A percentile compares a stretch with the other conserved stretches of the same genome.
These are phyloP conservation scores for Serendipita sp. DNA, from an alignment of 768 basidiomycete genomes.

Conservation along the genomic window DNA sequence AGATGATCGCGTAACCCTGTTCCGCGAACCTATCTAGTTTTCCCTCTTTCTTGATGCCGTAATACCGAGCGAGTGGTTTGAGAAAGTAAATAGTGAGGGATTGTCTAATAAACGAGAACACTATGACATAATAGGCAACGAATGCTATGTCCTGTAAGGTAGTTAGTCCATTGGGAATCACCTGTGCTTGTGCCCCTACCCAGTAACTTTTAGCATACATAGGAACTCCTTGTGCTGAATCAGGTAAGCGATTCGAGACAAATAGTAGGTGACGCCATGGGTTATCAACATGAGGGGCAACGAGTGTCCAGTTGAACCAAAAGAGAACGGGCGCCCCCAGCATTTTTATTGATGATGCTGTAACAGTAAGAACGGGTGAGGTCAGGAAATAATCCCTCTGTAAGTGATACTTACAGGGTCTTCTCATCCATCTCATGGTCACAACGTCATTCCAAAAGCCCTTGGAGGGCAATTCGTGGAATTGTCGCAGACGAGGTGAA, in stretches of 20 bases:
- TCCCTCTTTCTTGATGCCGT: conserved; percentile 45
- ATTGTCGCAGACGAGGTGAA: not conserved
- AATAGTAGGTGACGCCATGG: conserved; percentile 60
- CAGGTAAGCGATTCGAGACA: conserved; percentile 45
- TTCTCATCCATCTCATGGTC: conserved; percentile 51
- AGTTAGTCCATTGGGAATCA: not conserved
- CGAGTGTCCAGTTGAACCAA: conserved; percentile 47
- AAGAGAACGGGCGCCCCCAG: conserved; percentile 43
- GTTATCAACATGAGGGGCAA: conserved; percentile 37
- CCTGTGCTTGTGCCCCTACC: conserved; percentile 9
- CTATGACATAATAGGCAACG: conserved; percentile 64
- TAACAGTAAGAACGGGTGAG: not conserved
- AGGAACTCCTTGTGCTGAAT: conserved; percentile 35
- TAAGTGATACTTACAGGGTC: conserved; percentile 38
- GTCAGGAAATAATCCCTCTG: not conserved
- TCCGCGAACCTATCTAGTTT: conserved; percentile 82
- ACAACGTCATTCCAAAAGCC: conserved; percentile 38
- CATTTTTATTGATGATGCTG: conserved; percentile 52
- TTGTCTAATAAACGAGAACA: conserved; percentile 83
- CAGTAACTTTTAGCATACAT: conserved; percentile 52
- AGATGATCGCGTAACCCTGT: conserved; percentile 74
- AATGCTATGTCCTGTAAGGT: conserved; percentile 52
- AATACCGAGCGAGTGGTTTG: conserved; percentile 47
- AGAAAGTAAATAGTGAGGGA: conserved; percentile 46
- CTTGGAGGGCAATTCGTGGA: conserved; percentile 8